Conservation (phyloP, 176 grass and related monocot species). For the Oryza brachyantha region DNA sequence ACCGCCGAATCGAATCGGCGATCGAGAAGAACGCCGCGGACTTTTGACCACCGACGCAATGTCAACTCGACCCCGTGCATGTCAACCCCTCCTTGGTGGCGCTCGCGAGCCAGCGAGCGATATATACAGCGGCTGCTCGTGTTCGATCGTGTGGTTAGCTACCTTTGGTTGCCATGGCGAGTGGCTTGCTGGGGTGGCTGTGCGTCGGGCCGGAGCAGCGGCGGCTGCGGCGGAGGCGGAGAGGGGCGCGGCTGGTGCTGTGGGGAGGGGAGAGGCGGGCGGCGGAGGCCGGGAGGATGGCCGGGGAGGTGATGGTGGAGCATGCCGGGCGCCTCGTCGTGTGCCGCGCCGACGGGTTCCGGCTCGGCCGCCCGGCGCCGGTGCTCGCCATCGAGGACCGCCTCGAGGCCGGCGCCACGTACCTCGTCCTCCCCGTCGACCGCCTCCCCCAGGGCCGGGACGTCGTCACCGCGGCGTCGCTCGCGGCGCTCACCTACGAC, state of each 20-base stretch:
- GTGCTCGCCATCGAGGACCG: conserved; percentile 49
- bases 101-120: too few relatives aligned
- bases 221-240: not conserved
- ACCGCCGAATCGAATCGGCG: too few relatives aligned
- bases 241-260: conserved; percentile 43
- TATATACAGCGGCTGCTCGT: not conserved
- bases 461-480: conserved; percentile 41
- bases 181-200: conserved; percentile 15
- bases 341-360: conserved; percentile 65
- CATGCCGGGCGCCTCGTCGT: conserved; percentile 41
- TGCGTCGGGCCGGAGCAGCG: not conserved
- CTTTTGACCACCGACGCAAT: not conserved
- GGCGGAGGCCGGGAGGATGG: conserved; percentile 5
- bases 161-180: too few relatives aligned
- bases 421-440: conserved; percentile 65
- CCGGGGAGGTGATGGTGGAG: conserved; percentile 56
- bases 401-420: conserved; percentile 50
- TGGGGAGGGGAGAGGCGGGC: conserved; percentile 48
- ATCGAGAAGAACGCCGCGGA: not conserved
- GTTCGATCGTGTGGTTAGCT: too few relatives aligned
- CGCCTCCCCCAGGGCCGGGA: conserved; percentile 32
- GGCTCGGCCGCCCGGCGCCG: conserved; percentile 47
- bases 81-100: not conserved
- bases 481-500: conserved; percentile 40
- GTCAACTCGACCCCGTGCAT: not conserved